Evolutionary conservation across 768 basidiomycete species (phyloP).

Genomic region (Leccinum subtestaceum): DNA sequence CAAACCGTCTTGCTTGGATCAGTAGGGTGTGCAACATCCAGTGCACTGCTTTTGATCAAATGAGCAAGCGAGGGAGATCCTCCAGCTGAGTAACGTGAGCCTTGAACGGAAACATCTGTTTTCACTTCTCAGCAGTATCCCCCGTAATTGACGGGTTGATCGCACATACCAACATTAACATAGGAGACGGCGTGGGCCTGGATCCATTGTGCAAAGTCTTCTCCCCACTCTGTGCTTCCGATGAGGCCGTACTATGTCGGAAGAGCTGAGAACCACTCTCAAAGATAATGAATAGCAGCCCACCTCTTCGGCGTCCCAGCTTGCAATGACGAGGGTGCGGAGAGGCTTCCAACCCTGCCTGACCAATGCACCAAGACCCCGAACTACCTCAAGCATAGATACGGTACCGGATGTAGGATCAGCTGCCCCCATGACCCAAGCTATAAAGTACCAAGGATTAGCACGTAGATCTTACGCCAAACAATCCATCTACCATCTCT

Average conservation of each 20-base stretch:
- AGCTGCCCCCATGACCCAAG: slow-evolving; percentile 46
- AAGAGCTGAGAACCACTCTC: not conserved
- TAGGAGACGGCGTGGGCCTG: slow-evolving; percentile 79
- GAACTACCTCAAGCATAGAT: slow-evolving; percentile 51
- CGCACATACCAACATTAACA: slow-evolving; percentile 63
- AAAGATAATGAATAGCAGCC: slow-evolving; percentile 1
- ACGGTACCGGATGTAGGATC: slow-evolving; percentile 59
- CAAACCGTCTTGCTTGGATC: slow-evolving; percentile 51
- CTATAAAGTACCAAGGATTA: slow-evolving; percentile 15
- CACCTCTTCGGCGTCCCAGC: slow-evolving; percentile 77
- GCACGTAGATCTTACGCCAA: not conserved
- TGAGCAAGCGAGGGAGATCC: slow-evolving; percentile 68
- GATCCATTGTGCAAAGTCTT: slow-evolving; percentile 86
- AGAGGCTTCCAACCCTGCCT: slow-evolving; percentile 61
- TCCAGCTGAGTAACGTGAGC: slow-evolving; percentile 46
- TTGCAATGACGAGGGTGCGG: slow-evolving; percentile 68
- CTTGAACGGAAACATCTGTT: slow-evolving; percentile 51
- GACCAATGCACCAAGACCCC: slow-evolving; percentile 49
- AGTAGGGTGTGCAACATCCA: slow-evolving; percentile 56
- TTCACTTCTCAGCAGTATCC: slow-evolving; percentile 3
- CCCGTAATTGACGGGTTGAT: not conserved
- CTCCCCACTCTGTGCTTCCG: slow-evolving; percentile 91
- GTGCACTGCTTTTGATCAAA: slow-evolving; percentile 50
- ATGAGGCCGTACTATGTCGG: slow-evolving; percentile 57
- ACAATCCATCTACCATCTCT: slow-evolving; percentile 62